Percentiles rank a stretch among this genome's conserved stretches.
Evolutionary conservation across 2,329 filamentous ascomycete species (phyloP).

Genomic region (Phaeosphaeria sp.): DNA sequence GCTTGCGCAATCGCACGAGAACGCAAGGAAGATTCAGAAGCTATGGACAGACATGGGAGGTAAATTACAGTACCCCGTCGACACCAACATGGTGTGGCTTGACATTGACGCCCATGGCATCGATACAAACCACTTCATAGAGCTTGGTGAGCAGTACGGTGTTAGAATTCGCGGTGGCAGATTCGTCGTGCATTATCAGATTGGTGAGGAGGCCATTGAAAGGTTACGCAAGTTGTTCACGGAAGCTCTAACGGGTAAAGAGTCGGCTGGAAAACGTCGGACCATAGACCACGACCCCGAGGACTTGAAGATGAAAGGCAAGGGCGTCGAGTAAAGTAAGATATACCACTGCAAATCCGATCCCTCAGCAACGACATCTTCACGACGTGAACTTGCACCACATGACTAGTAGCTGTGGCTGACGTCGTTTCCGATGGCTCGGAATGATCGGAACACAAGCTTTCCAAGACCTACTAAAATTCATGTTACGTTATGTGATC

Average conservation of each 20-base stretch:
- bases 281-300: constrained; percentile 27
- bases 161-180: constrained; percentile 64
- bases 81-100: constrained; percentile 94
- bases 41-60: constrained; percentile 76
- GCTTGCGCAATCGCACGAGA: constrained; percentile 65
- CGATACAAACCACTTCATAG: constrained; percentile 59
- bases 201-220: constrained; percentile 67
- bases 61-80: constrained; percentile 69
- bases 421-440: constrained; percentile 8
- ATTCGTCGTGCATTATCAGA: constrained; percentile 75
- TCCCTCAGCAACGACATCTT: not conserved
- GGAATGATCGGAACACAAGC: constrained; percentile 15
- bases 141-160: constrained; percentile 63
- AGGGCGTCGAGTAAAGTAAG: constrained; percentile 32
- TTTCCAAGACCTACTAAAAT: constrained; percentile 21
- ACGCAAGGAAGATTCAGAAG: constrained; percentile 66
- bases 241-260: constrained; percentile 28
- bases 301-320: constrained; percentile 38
- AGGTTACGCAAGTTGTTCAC: constrained; percentile 44
- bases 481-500: constrained; percentile 21
- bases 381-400: not conserved
- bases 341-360: not conserved
- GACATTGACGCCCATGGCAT: constrained; percentile 70
- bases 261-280: constrained; percentile 24
- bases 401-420: not conserved